Conservation (phyloP, 2,329 filamentous ascomycete species). For the Fonsecaea pedrosoi region DNA sequence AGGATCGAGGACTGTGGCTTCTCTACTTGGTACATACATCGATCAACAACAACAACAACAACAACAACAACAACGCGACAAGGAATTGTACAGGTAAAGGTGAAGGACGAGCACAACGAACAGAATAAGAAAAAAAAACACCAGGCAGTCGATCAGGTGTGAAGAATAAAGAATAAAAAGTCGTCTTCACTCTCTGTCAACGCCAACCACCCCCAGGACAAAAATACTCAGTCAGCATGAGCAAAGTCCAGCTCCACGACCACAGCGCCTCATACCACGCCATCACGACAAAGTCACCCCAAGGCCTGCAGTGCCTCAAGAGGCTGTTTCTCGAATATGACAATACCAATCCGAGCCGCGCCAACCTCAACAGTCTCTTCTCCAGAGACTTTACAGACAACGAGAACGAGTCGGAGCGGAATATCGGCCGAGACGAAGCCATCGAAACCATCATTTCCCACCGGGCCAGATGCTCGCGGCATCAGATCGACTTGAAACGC, state of each 20-base stretch:
- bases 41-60: no score
- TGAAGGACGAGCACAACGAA: no score
- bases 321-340: slow-evolving; percentile 28
- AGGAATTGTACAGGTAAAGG: no score
- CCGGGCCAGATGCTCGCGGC: slow-evolving; percentile 21
- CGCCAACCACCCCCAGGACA: no score
- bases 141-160: no score
- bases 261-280: slow-evolving; percentile 27
- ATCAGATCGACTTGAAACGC: slow-evolving; percentile 31
- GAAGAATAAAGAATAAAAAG: no score
- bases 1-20: no score
- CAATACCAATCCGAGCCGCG: slow-evolving; percentile 16
- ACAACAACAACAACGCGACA: no score
- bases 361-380: slow-evolving; percentile 19
- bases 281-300: slow-evolving; percentile 30
- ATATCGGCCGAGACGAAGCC: slow-evolving; percentile 24
- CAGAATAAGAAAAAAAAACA: no score
- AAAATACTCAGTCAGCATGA: slow-evolving; percentile 6
- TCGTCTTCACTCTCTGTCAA: no score
- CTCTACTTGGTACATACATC: no score
- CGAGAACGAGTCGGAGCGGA: slow-evolving; percentile 31
- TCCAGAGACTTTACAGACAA: slow-evolving; percentile 28
- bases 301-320: slow-evolving; percentile 31
- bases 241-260: slow-evolving; percentile 27
- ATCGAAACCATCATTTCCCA: slow-evolving; percentile 24